These are phyloP conservation scores for Aurifilum marmelostoma DNA, from an alignment of 2,329 filamentous ascomycete genomes.

Conservation along the genomic window DNA sequence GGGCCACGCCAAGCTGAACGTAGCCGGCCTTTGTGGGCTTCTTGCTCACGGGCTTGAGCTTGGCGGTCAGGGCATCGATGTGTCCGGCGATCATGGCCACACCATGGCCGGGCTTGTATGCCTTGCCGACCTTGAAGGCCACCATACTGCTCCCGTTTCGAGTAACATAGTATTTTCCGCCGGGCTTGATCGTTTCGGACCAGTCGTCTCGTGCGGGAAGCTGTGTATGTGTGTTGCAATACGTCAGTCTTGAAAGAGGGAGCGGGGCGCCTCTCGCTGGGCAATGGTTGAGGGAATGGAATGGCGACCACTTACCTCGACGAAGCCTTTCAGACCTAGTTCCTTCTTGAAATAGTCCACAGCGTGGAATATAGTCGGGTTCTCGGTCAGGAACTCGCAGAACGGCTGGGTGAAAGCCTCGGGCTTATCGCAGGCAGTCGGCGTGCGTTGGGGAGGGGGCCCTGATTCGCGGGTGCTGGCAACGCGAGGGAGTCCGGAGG, in stretches of 20 bases:
- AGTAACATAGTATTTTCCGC: conserved; percentile 86
- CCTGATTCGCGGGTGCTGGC: background rate
- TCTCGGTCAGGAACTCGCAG: conserved; percentile 82
- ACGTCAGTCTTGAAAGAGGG: conserved; percentile 25
- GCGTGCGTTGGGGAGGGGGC: background rate
- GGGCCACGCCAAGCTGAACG: conserved; percentile 86
- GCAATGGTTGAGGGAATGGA: no score
- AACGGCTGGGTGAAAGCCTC: conserved; percentile 81
- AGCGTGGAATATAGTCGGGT: conserved; percentile 92
- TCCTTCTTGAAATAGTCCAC: conserved; percentile 78
- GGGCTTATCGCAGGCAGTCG: conserved; percentile 43
- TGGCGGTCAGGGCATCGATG: conserved; percentile 88
- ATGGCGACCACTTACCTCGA: conserved; percentile 54
- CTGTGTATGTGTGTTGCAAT: conserved; percentile 46
- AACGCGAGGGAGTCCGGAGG: background rate
- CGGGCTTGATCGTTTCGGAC: conserved; percentile 70
- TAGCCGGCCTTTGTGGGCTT: conserved; percentile 86
- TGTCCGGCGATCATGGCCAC: conserved; percentile 89
- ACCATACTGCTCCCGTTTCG: conserved; percentile 86
- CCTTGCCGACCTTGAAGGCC: conserved; percentile 79
- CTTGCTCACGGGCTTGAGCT: conserved; percentile 86
- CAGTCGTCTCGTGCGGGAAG: conserved; percentile 81
- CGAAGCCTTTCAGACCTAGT: conserved; percentile 73
- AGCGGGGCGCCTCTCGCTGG: no score
- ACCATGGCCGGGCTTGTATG: conserved; percentile 83